Conservation (phyloP, 2,329 filamentous ascomycete genomes). For the Talaromyces sp. region DNA sequence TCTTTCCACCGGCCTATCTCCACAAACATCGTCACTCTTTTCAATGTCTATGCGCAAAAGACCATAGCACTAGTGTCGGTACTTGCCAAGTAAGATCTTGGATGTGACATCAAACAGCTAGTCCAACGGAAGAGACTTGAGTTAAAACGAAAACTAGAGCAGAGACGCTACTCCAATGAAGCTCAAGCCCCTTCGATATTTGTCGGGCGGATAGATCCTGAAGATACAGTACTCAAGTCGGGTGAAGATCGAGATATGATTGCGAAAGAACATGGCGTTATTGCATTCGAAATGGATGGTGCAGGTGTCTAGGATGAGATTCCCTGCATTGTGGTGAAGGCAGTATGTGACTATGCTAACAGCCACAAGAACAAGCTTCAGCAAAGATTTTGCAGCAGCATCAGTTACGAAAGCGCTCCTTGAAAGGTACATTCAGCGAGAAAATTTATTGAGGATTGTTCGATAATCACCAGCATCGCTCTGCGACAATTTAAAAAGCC, state of each 20-base stretch:
- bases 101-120: background rate
- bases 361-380: constrained; percentile 12
- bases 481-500: background rate
- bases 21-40: background rate
- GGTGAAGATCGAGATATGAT: constrained; percentile 33
- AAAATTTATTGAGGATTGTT: background rate
- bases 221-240: constrained; percentile 22
- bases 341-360: constrained; percentile 17
- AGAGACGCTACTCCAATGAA: background rate
- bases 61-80: background rate
- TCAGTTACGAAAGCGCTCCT: constrained; percentile 14
- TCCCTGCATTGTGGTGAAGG: constrained; percentile 16
- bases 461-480: background rate
- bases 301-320: constrained; percentile 16
- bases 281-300: constrained; percentile 21
- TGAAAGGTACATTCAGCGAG: background rate
- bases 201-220: constrained; percentile 17
- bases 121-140: background rate
- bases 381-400: constrained; percentile 11
- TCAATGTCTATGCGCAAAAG: background rate
- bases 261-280: constrained; percentile 16
- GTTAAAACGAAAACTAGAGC: background rate
- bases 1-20: background rate
- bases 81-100: background rate
- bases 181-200: background rate